phyloP scores from a whole-genome alignment of 257 asterid genomes.

The Scutellaria galericulata region DNA sequence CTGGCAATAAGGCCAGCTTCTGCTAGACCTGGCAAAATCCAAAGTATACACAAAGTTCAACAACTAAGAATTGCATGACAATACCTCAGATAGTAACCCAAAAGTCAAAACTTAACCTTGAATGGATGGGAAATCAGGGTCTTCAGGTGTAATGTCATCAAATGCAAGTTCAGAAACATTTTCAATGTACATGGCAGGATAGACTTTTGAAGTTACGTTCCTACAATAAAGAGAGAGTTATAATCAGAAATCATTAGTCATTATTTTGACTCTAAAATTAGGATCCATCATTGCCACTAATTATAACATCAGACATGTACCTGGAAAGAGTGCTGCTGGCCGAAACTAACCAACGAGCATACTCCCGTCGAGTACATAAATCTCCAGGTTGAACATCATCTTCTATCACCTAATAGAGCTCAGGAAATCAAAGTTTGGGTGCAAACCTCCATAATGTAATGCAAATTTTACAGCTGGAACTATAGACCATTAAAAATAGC shows the following conservation, averaged over 20 bases:
- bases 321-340: slow-evolving; percentile 94
- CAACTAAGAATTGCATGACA: slow-evolving; percentile 17
- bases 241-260: slow-evolving; percentile 22
- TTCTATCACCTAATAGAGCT: slow-evolving; percentile 72
- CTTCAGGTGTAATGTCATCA: slow-evolving; percentile 90
- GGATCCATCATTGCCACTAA: slow-evolving; percentile 18
- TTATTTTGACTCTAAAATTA: slow-evolving; percentile 21
- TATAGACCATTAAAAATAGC: slow-evolving; percentile 14
- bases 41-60: slow-evolving; percentile 36
- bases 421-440: slow-evolving; percentile 20
- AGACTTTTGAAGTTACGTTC: slow-evolving; percentile 83
- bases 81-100: slow-evolving; percentile 32
- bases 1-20: slow-evolving; percentile 98
- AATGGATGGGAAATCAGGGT: slow-evolving; percentile 92
- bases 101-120: slow-evolving; percentile 63
- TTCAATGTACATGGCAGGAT: slow-evolving; percentile 99
- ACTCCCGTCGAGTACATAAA: slow-evolving; percentile 95
- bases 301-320: slow-evolving; percentile 45
- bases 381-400: slow-evolving; percentile 94
- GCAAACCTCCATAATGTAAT: slow-evolving; percentile 15
- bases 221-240: slow-evolving; percentile 48
- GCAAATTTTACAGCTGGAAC: slow-evolving; percentile 20
- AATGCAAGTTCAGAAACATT: slow-evolving; percentile 94
- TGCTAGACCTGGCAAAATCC: slow-evolving; percentile 79
- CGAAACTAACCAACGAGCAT: slow-evolving; percentile 94